Evolutionary conservation across 2,329 filamentous ascomycete species (phyloP).

Genomic region (Colletotrichum limetticola): DNA sequence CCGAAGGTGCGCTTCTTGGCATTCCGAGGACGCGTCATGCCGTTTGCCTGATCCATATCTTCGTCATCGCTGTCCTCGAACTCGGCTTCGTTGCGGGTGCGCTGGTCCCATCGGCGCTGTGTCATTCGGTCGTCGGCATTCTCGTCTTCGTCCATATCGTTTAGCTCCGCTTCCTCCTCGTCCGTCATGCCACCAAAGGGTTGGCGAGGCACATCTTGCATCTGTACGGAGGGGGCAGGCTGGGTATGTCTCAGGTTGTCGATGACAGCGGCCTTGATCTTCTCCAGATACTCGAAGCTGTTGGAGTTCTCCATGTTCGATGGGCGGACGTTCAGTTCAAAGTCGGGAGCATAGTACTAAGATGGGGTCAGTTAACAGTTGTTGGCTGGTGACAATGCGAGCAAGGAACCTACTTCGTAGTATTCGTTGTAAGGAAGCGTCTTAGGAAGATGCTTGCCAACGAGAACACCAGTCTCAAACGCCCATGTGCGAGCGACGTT

Average conservation of each 20-base stretch:
- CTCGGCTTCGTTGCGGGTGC: slow-evolving; percentile 80
- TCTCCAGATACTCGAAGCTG: slow-evolving; percentile 81
- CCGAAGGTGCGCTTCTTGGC: slow-evolving; percentile 62
- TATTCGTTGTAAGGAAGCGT: slow-evolving; percentile 97
- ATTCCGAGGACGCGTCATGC: slow-evolving; percentile 65
- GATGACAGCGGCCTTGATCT: slow-evolving; percentile 82
- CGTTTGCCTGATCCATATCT: slow-evolving; percentile 78
- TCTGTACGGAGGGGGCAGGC: slow-evolving; percentile 89
- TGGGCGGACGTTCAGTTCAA: slow-evolving; percentile 88
- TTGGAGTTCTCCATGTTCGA: slow-evolving; percentile 94
- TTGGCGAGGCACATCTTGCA: slow-evolving; percentile 78
- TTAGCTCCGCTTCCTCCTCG: slow-evolving; percentile 73
- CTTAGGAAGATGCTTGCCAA: slow-evolving; percentile 82
- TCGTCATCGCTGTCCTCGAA: slow-evolving; percentile 92
- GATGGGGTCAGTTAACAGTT: slow-evolving; percentile 48
- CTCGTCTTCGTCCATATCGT: slow-evolving; percentile 83
- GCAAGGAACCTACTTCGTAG: slow-evolving; percentile 70
- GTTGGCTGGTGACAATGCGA: not conserved
- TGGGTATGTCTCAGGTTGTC: slow-evolving; percentile 90
- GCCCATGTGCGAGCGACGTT: slow-evolving; percentile 98
- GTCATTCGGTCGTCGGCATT: slow-evolving; percentile 87
- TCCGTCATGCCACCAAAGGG: slow-evolving; percentile 72
- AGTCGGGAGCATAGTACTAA: slow-evolving; percentile 91
- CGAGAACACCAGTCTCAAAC: slow-evolving; percentile 91
- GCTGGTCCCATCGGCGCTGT: slow-evolving; percentile 84